These are phyloP conservation scores for Lunularia cruciata DNA, from an alignment of 225 moss, liverwort and hornwort genomes.

Conservation along the genomic window DNA sequence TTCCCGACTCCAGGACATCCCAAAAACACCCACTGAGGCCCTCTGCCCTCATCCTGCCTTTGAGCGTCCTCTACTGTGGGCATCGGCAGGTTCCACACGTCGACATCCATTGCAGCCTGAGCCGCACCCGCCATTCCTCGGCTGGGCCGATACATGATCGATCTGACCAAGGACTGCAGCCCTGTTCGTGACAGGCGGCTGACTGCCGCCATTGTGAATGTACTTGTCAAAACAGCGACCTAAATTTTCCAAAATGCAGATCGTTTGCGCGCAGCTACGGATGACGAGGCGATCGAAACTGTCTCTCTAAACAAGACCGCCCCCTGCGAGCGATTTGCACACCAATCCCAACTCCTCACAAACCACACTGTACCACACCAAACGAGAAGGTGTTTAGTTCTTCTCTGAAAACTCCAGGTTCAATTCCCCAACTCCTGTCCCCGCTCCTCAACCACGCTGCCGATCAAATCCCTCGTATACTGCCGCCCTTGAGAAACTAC, in stretches of 20 bases:
- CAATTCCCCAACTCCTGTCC: too few relatives aligned
- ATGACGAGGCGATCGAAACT: too few relatives aligned
- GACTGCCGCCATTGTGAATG: conserved; percentile 35
- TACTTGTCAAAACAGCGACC: conserved; percentile 17
- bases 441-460: too few relatives aligned
- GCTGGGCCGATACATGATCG: conserved; percentile 5
- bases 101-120: conserved; percentile 66
- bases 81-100: conserved; percentile 50
- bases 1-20: conserved; percentile 94
- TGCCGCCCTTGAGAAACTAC: too few relatives aligned
- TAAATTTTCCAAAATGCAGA: not conserved
- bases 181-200: conserved; percentile 37
- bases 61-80: conserved; percentile 58
- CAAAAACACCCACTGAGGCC: conserved; percentile 90
- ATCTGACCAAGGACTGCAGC: conserved; percentile 13
- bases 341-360: too few relatives aligned
- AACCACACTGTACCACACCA: too few relatives aligned
- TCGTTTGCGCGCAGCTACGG: too few relatives aligned
- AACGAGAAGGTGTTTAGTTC: too few relatives aligned
- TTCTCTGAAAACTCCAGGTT: too few relatives aligned
- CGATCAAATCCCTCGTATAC: too few relatives aligned
- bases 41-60: conserved; percentile 69
- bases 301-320: too few relatives aligned
- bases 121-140: conserved; percentile 73
- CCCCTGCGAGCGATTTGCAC: too few relatives aligned